Evolutionary conservation across 164 flowering plant genomes (phyloP), one percentile per base, ranked within the genome.

Genomic region (Piper betle): DNA sequence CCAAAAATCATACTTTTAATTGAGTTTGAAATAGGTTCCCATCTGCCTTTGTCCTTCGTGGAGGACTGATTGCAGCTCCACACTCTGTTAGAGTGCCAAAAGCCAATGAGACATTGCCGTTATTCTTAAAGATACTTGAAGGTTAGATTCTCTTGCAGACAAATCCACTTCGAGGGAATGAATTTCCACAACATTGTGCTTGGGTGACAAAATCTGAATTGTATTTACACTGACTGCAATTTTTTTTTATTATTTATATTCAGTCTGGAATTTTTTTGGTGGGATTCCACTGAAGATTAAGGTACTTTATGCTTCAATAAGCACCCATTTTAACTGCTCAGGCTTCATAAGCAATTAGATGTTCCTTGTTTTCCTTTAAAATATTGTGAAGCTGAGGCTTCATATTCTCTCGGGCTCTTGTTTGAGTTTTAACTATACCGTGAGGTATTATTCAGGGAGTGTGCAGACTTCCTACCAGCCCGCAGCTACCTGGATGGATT

Each of bases 241-340:
- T 2, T 64, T n/a, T n/a, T 0, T 64, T 46, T 48, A 42, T 60
- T 54, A 16, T 52, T 55, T 25, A 25, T 25, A 25, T 25, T 19
- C 69, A 66, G 69, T 40, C n/a, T 66, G 69, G 69, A 43, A 66
- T 42, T 66, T 66, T 60, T 66, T 66, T 60, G 60, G 39, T 53
- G 69, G 60, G 43, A 64, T 64, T 54, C 43, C 8, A 10, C 64
- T 66, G 41, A 55, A 61, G 18, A 54, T 66, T 46, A 66, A 66
- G 64, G 69, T 66, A 66, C 57, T 48, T 52, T 16, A 55, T 57
- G 37, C 57, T 52, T 42, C 37, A 9, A 16, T 2, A 9, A 7
- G 38, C 33, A 19, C 37, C 33, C 33, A 25, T 25, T 25, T 25
- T 25, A 25, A 25, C 33, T 25, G 33, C 33, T 25, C 1, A 25